These are phyloP conservation scores for Vigna unguiculata DNA, from an alignment of 306 rosid genomes.

Conservation along the genomic window DNA sequence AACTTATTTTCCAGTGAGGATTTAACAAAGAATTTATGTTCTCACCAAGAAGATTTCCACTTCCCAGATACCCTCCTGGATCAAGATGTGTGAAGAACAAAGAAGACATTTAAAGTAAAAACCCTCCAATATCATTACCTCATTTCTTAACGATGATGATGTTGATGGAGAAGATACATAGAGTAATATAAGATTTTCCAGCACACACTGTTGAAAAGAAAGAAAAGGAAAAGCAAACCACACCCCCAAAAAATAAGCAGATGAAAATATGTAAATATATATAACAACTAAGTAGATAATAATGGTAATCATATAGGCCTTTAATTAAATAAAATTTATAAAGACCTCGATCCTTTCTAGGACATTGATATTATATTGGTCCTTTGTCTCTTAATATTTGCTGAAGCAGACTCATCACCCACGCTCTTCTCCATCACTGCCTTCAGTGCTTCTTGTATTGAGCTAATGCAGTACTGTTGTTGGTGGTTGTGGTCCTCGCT, in stretches of 20 bases:
- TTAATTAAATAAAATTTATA: conserved; percentile 49
- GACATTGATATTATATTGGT: conserved; percentile 64
- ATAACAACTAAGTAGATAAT: conserved; percentile 27
- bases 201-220: conserved; percentile 44
- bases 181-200: conserved; percentile 39
- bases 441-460: conserved; percentile 89
- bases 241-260: conserved; percentile 44
- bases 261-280: conserved; percentile 21
- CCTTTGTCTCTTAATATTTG: conserved; percentile 88
- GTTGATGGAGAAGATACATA: conserved; percentile 43
- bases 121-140: conserved; percentile 61
- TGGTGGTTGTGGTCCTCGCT: conserved; percentile 43
- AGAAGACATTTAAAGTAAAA: conserved; percentile 41
- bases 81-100: conserved; percentile 31
- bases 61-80: conserved; percentile 36
- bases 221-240: conserved; percentile 30
- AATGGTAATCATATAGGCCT: conserved; percentile 32
- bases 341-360: conserved; percentile 59
- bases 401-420: conserved; percentile 69
- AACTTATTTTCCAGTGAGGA: conserved; percentile 54
- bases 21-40: conserved; percentile 43
- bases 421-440: conserved; percentile 83
- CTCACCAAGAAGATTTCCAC: conserved; percentile 64
- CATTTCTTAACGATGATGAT: conserved; percentile 46
- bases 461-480: conserved; percentile 61